Base-by-base conservation (phyloP, 2,329 filamentous ascomycete genomes). In the Pezicula carpinea region DNA sequence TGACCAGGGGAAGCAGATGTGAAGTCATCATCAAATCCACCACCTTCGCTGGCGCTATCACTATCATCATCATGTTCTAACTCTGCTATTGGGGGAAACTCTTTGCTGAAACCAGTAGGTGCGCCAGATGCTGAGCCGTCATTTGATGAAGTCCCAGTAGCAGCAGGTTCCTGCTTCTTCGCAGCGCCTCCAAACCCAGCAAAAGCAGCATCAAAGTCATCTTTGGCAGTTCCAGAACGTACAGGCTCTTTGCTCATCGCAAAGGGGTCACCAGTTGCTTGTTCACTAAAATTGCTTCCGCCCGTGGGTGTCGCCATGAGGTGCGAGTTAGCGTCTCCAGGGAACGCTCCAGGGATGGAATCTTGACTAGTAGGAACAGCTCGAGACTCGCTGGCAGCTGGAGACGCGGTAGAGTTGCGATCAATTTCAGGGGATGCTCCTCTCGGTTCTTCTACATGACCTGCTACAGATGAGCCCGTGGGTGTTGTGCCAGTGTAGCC, bases 51-150 rank as follows among this genome's bases (percentile, higher is more conserved):
- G 46, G 83, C 85, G 23, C 84, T 85, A 49, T 95, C 89, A 23
- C 87, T 91, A n/a, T 95, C 85, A 19, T 92, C 88, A 48, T 91
- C 86, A 23, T 82, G 77, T 52, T 87, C 85, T 48, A 96, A 70
- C 63, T 92, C 89, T n/a, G 85, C 83, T 50, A 97, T 96, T 1
- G 92, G 93, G 26, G 93, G 93, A 62, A 97, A 97, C 63, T 97
- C 93, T 18, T 81, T 76, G 60, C 83, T 77, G 58, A 88, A 86
- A 35, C 65, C 69, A 46, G 68, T 72, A 3, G 76, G 64, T 17
- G 71, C 70, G 2, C 69, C 61, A 51, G 76, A 76, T 32, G 66
- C 62, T n/a, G 66, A 61, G 13, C 72, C 71, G 15, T 67, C 58
- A 21, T 58, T 55, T 35, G 63, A 54, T 29, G 66, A 59, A 15